A percentile compares a stretch with the other conserved stretches of the same genome.
Evolutionary conservation across 352 stramenopile genomes (phyloP).

Genomic region (Pythium coloratum): DNA sequence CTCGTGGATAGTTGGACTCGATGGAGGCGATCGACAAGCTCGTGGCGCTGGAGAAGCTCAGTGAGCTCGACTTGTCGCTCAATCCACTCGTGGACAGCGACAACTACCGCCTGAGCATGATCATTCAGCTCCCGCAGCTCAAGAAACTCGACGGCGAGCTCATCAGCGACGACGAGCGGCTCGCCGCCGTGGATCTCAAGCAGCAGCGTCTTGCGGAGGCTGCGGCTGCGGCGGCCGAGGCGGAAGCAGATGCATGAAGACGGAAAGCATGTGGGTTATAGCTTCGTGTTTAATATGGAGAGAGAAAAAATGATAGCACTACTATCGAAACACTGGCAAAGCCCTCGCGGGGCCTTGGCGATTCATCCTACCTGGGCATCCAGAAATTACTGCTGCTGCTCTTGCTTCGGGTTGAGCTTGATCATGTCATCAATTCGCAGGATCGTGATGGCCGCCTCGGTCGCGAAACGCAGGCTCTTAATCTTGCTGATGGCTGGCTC

Average conservation of each 20-base stretch:
- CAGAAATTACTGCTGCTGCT: slow-evolving; percentile 63
- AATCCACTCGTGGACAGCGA: slow-evolving; percentile 59
- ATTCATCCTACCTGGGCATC: slow-evolving; percentile 21
- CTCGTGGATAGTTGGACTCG: slow-evolving; percentile 44
- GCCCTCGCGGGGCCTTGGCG: slow-evolving; percentile 4
- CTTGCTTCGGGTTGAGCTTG: slow-evolving; percentile 92
- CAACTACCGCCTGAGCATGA: slow-evolving; percentile 52
- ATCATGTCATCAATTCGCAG: slow-evolving; percentile 99
- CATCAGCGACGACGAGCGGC: slow-evolving; percentile 61
- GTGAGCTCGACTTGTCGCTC: slow-evolving; percentile 44
- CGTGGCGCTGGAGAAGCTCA: slow-evolving; percentile 39
- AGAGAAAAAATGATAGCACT: slow-evolving; percentile 29
- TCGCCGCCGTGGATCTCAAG: slow-evolving; percentile 60
- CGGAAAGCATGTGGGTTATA: slow-evolving; percentile 4
- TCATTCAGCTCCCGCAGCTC: slow-evolving; percentile 54
- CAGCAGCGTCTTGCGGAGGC: slow-evolving; percentile 39
- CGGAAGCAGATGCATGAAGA: slow-evolving; percentile 32
- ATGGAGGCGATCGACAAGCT: slow-evolving; percentile 51
- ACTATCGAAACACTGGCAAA: slow-evolving; percentile 25
- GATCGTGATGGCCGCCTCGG: slow-evolving; percentile 99
- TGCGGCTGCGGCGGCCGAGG: slow-evolving; percentile 25
- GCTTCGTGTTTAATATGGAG: slow-evolving; percentile 27
- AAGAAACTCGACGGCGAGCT: slow-evolving; percentile 57
- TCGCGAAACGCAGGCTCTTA: slow-evolving; percentile 99
- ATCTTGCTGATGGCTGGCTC: slow-evolving; percentile 99